Evolutionary conservation across 2,329 filamentous ascomycete species (phyloP).

Genomic region (Curvularia verruculosa): DNA sequence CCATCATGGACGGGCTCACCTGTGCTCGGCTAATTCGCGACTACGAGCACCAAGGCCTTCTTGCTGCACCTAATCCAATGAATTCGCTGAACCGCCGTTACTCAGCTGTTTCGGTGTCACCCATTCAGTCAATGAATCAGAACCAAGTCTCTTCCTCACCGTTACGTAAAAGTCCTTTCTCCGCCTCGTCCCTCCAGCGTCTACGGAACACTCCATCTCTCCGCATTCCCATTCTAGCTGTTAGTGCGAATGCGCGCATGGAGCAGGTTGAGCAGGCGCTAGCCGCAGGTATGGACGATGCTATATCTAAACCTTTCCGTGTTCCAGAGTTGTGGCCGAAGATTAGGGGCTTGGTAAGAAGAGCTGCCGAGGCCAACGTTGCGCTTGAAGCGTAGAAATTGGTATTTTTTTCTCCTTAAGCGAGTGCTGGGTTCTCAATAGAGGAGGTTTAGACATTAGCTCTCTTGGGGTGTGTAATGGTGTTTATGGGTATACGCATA

Average conservation of each 20-base stretch:
- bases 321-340: slow-evolving; percentile 35
- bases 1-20: slow-evolving; percentile 43
- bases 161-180: not conserved
- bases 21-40: slow-evolving; percentile 38
- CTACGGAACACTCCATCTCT: not conserved
- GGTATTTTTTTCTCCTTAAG: not conserved
- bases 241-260: slow-evolving; percentile 45
- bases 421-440: not conserved
- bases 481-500: not conserved
- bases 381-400: not conserved
- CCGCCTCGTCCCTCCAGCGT: not conserved
- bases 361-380: slow-evolving; percentile 4
- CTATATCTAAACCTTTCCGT: slow-evolving; percentile 35
- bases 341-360: slow-evolving; percentile 16
- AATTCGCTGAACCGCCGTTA: slow-evolving; percentile 4
- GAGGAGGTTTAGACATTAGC: not conserved
- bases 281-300: slow-evolving; percentile 42
- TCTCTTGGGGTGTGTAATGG: not conserved
- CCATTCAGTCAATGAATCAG: not conserved
- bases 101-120: not conserved
- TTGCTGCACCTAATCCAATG: slow-evolving; percentile 11
- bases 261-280: slow-evolving; percentile 42
- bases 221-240: slow-evolving; percentile 40
- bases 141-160: not conserved
- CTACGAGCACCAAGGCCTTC: slow-evolving; percentile 32